Evolutionary conservation across 169 alveolate species (phyloP).

Genomic region (Eimeria sp.): DNA sequence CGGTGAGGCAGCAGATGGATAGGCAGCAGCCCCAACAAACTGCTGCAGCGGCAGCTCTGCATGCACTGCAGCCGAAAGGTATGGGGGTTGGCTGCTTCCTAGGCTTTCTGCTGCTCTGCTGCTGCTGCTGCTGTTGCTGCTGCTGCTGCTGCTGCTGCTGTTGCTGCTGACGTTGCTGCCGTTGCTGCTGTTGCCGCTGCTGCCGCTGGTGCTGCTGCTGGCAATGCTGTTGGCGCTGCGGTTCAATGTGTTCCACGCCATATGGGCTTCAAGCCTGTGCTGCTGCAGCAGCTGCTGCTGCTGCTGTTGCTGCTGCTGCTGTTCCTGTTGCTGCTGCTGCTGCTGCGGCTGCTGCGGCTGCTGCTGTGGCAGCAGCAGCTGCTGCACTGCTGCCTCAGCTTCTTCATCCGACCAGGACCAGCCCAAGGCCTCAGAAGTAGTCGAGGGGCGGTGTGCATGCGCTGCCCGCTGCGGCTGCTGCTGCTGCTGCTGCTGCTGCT

Average conservation of each 20-base stretch:
- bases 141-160: conserved; percentile 21
- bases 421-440: conserved; percentile 35
- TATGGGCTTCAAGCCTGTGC: too few relatives aligned
- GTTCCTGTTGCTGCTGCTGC: too few relatives aligned
- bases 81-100: neutral
- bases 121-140: conserved; percentile 57
- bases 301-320: conserved; percentile 50
- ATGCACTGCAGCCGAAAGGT: neutral
- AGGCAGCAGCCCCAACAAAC: conserved; percentile 1
- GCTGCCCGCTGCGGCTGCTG: conserved; percentile 21
- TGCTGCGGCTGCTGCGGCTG: too few relatives aligned
- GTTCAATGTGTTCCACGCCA: too few relatives aligned
- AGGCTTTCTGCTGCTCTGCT: neutral
- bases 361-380: conserved; percentile 67
- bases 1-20: conserved; percentile 9
- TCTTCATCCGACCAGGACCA: conserved; percentile 60
- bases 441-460: conserved; percentile 21
- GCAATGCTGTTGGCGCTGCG: neutral
- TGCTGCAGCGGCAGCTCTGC: conserved; percentile 8
- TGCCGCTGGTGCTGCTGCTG: conserved; percentile 17
- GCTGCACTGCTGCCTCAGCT: conserved; percentile 59
- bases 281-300: neutral
- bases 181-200: neutral
- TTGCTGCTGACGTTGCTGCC: neutral
- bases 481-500: conserved; percentile 52